Base-by-base conservation (phyloP, 2,329 filamentous ascomycete genomes). In the Xylaria polymorpha region DNA sequence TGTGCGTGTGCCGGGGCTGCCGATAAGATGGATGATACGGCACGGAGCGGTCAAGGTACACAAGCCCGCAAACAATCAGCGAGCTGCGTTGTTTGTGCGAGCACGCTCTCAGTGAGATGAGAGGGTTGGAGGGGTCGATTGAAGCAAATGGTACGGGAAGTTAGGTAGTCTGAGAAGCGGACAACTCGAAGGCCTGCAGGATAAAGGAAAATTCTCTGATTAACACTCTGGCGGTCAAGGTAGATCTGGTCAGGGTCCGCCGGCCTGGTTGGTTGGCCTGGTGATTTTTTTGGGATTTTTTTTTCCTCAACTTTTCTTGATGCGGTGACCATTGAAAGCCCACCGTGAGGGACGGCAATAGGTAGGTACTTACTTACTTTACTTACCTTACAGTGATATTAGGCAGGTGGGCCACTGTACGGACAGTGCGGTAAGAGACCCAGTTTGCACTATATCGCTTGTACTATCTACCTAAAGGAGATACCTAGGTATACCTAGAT, bases 201-300 rank as follows among this genome's bases (percentile, higher is more conserved):
- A 53, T 62, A 58, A 57, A 58, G 35, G 64, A 59, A 63, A 71
- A 70, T 56, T 56, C 62, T 68, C 37, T 18, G 53, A 70, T 67
- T 64, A 32, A 62, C 69, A 69, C 62, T 69, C 61, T 63, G 65
- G 70, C 66, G 66, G 65, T 70, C 67, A 70, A 35, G 50, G 39
- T 66, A 22, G 37, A 37, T 55, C 39, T 51, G 53, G 46, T 22
- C 37, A 59, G 14, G 57, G 15, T 61, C 35, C n/a, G 50, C 32
- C 37, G n/a, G 64, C 25, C 57, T 50, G 64, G 41, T 64, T 64
- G 58, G 68, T 72, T 72, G 70, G 59, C 68, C 68, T 71, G 68
- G 70, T 71, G 68, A 68, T 65, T 51, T 51, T 61, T 25, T 29
- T 2, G 25, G 25, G 25, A 29, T 29, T 29, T 29, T 29, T 29